Conservation (phyloP, 2,329 filamentous ascomycete species). For the Penicillium sp. region DNA sequence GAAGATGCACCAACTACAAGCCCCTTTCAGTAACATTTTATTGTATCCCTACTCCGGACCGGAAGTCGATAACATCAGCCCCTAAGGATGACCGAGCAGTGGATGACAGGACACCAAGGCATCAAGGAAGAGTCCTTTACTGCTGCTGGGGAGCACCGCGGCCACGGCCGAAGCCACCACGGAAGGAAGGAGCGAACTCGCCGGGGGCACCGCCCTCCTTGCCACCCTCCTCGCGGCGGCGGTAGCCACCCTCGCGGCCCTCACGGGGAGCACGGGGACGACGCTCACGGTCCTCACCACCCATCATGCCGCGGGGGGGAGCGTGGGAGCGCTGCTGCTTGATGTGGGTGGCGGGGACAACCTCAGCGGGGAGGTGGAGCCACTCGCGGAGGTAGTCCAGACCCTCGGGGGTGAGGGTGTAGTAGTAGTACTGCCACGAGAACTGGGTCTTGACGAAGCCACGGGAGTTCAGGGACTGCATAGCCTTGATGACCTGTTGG, state of each 20-base stretch:
- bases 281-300: conserved; percentile 80
- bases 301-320: conserved; percentile 98
- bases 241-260: conserved; percentile 85
- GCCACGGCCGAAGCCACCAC: conserved; percentile 88
- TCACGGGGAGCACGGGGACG: conserved; percentile 80
- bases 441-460: conserved; percentile 99
- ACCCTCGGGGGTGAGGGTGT: conserved; percentile 98
- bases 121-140: conserved; percentile 39
- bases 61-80: conserved; percentile 34
- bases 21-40: conserved; percentile 33
- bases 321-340: conserved; percentile 99
- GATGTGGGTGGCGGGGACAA: conserved; percentile 99
- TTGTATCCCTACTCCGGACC: conserved; percentile 38
- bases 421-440: conserved; percentile 99
- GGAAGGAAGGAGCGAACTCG: conserved; percentile 92
- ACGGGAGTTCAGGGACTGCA: conserved; percentile 96
- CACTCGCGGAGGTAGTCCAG: conserved; percentile 99
- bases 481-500: conserved; percentile 85
- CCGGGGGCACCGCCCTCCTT: conserved; percentile 93
- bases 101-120: conserved; percentile 38
- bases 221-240: conserved; percentile 79
- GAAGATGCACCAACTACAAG: conserved; percentile 31
- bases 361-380: conserved; percentile 99
- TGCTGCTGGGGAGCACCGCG: conserved; percentile 70
- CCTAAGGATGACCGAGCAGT: conserved; percentile 42